A percentile compares a stretch with the other conserved stretches of the same genome.
These are phyloP conservation scores for Eucalyptus sp. DNA, from an alignment of 345 rosid genomes.

Conservation along the genomic window DNA sequence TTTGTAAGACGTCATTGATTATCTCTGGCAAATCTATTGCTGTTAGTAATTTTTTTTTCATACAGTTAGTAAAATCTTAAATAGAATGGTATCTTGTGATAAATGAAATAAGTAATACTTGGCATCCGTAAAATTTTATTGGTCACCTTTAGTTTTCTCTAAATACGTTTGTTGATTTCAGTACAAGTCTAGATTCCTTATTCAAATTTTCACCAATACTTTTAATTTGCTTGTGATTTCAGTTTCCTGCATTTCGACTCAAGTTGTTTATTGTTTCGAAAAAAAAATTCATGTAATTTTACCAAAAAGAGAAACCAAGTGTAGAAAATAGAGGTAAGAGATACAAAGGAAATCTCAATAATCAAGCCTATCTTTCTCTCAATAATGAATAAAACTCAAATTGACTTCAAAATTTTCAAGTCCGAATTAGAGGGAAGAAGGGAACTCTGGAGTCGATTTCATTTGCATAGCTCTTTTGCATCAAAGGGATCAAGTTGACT, in stretches of 20 bases:
- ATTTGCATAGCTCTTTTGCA: neutral
- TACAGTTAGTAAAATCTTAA: neutral
- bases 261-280: neutral
- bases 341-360: neutral
- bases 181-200: neutral
- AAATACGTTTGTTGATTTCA: neutral
- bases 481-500: too few species aligned
- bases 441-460: neutral
- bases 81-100: neutral
- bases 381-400: fast-evolving
- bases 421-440: fast-evolving
- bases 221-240: neutral
- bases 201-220: too few species aligned
- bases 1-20: neutral
- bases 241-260: neutral
- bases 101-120: neutral
- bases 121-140: neutral
- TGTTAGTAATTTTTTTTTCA: neutral
- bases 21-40: neutral
- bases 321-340: neutral
- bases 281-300: too few species aligned
- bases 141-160: neutral
- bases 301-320: fast-evolving
- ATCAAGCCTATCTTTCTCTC: neutral
- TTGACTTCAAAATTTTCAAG: neutral